Evolutionary conservation across 148 eudicot species (phyloP).

Genomic region (Spergularia marina): DNA sequence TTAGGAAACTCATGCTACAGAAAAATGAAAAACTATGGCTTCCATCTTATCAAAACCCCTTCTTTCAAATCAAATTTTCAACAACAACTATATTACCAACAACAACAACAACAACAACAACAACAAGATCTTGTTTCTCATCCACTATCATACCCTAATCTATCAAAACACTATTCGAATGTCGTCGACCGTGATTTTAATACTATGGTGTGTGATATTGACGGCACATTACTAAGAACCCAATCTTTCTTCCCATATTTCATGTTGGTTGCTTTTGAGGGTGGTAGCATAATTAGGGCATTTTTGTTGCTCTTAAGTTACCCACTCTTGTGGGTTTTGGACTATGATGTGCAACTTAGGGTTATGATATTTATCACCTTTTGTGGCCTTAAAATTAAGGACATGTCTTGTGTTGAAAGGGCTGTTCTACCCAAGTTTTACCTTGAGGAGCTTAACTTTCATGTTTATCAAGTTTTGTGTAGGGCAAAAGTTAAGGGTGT

Average conservation of each 20-base stretch:
- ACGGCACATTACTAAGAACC: conserved; percentile 49
- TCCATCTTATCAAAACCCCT: conserved; percentile 34
- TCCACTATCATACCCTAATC: conserved; percentile 35
- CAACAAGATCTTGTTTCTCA: neutral
- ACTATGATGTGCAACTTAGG: conserved; percentile 45
- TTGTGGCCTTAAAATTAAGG: conserved; percentile 69
- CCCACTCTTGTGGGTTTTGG: conserved; percentile 47
- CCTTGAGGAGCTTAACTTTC: conserved; percentile 63
- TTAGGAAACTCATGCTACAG: conserved; percentile 56
- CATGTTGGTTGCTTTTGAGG: conserved; percentile 95
- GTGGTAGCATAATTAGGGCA: conserved; percentile 82
- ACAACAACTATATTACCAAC: conserved; percentile 10
- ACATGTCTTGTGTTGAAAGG: conserved; percentile 57
- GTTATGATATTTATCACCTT: conserved; percentile 86
- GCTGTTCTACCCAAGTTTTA: conserved; percentile 88
- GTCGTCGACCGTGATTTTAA: conserved; percentile 35
- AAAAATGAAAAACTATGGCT: conserved; percentile 48
- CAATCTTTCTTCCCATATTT: conserved; percentile 82
- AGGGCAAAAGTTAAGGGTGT: conserved; percentile 42
- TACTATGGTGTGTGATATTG: conserved; percentile 63
- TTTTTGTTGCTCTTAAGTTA: conserved; percentile 56
- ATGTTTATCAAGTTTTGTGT: conserved; percentile 48
- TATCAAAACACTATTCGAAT: conserved; percentile 8
- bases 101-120: conserved; percentile 9
- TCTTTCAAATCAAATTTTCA: conserved; percentile 33